Percentiles rank a stretch among this genome's conserved stretches.
phyloP scores from a whole-genome alignment of 2,329 filamentous ascomycete species.

The Aspergillus brunneoviolaceus region DNA sequence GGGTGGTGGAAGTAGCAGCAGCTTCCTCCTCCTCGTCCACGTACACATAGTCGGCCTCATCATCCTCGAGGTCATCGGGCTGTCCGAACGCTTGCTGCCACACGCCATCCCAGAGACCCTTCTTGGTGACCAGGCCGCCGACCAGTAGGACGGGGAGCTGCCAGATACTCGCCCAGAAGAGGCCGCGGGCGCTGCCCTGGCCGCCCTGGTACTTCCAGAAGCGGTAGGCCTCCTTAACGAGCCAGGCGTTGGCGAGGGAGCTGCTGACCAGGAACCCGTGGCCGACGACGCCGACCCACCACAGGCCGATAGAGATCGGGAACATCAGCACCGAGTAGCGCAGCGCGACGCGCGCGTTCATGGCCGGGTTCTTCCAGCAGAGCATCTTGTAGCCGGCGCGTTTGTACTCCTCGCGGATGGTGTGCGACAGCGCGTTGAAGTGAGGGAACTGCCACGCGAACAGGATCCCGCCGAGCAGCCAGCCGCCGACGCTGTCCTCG shows the following conservation, averaged over 20 bases:
- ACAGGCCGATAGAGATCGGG: conserved; percentile 79
- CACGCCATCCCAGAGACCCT: conserved; percentile 83
- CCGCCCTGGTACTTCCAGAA: conserved; percentile 80
- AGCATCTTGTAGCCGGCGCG: conserved; percentile 69
- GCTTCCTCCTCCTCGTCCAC: conserved; percentile 53
- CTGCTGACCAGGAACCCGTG: conserved; percentile 81
- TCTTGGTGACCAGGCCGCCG: conserved; percentile 87
- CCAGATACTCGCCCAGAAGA: conserved; percentile 99
- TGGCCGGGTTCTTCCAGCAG: conserved; percentile 79
- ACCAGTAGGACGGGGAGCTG: conserved; percentile 88
- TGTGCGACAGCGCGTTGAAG: conserved; percentile 91
- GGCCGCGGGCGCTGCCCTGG: conserved; percentile 73
- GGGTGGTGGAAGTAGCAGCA: not conserved
- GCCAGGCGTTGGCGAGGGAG: conserved; percentile 80
- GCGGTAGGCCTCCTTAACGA: conserved; percentile 71
- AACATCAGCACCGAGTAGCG: conserved; percentile 84
- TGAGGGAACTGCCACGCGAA: conserved; percentile 98
- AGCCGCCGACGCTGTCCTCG: conserved; percentile 70
- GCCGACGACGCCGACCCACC: conserved; percentile 77
- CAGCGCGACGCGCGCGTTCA: conserved; percentile 82
- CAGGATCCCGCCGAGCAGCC: conserved; percentile 79
- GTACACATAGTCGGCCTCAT: conserved; percentile 56
- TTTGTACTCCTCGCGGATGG: conserved; percentile 86
- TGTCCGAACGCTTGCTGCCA: conserved; percentile 67
- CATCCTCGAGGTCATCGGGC: conserved; percentile 55